These are phyloP conservation scores for Paxillus rubicundulus DNA, from an alignment of 768 basidiomycete genomes.

Conservation along the genomic window DNA sequence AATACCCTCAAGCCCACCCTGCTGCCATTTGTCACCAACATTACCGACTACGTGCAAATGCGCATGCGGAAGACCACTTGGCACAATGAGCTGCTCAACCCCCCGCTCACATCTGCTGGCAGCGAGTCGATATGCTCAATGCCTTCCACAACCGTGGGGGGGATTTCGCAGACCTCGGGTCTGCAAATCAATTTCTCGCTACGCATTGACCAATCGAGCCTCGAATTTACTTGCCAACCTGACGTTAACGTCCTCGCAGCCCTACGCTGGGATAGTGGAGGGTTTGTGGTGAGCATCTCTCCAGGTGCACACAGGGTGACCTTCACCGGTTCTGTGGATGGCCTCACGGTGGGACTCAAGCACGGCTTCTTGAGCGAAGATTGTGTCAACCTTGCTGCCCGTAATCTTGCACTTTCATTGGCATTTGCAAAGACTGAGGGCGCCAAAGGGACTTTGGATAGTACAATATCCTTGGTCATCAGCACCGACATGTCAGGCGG, in stretches of 20 bases:
- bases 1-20: slow-evolving; percentile 82
- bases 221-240: slow-evolving; percentile 85
- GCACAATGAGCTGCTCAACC: slow-evolving; percentile 16
- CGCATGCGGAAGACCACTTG: slow-evolving; percentile 58
- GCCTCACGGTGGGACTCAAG: slow-evolving; percentile 75
- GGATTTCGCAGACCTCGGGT: slow-evolving; percentile 35
- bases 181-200: slow-evolving; percentile 83
- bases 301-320: slow-evolving; percentile 70
- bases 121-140: slow-evolving; percentile 6
- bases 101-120: slow-evolving; percentile 10
- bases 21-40: slow-evolving; percentile 79
- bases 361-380: slow-evolving; percentile 86
- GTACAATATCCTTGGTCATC: slow-evolving; percentile 69
- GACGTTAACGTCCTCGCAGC: slow-evolving; percentile 92
- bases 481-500: slow-evolving; percentile 83
- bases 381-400: slow-evolving; percentile 74
- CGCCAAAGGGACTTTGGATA: slow-evolving; percentile 35
- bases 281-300: slow-evolving; percentile 76
- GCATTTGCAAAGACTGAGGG: slow-evolving; percentile 57
- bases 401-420: slow-evolving; percentile 78
- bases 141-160: slow-evolving; percentile 17
- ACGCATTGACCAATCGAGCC: slow-evolving; percentile 85
- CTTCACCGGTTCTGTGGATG: slow-evolving; percentile 78
- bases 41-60: slow-evolving; percentile 65
- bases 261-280: slow-evolving; percentile 92